Base-by-base conservation (phyloP, 2,329 filamentous ascomycete genomes). In the Raffaelea arxii region DNA sequence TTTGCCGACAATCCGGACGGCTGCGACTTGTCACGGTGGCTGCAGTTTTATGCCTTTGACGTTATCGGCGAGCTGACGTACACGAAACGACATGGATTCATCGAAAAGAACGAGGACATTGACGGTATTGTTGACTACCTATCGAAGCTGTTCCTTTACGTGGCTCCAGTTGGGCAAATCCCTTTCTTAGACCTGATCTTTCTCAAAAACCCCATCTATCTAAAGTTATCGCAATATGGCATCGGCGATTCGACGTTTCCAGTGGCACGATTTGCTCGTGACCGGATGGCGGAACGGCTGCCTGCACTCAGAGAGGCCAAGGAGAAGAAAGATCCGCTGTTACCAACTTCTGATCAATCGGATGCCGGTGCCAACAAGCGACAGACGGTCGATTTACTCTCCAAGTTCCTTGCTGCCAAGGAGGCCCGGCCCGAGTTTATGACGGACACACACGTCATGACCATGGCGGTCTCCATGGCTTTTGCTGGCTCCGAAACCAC, bases 31-130 rank as follows among this genome's bases (percentile, higher is more conserved):
- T 77, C 78, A 2, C 68, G 71, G 48, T 89, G 85, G 85, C 65
- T 90, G 48, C 85, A 90, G 57, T 89, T 81, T 59, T 89, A 86
- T 54, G 86, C 86, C 0, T 90, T 90, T 56, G 86, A 90, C 58
- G 84, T 89, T 14, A 88, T 88, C 51, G 84, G 84, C 6, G 80
- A 86, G 51, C 76, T 89, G 56, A 88, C 84, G 0, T 89, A 86
- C 64, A 80, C 78, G 59, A 86, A 86, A 59, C 72, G 82, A 0
- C 74, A 88, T 48, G 86, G 86, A 0, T 90, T 90, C 53, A 65
- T 90, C 2, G 84, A 90, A 61, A 74, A 76, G 58, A 82, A 86
- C 43, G 72, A 81, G 57, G 86, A 90, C 51, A 78, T 90, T 12
- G 83, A 86, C 51, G 83, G 83, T 0, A 88, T 89, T 44, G 74